Conservation (phyloP, 768 basidiomycete genomes). For the Sporobolomyces roseus region DNA sequence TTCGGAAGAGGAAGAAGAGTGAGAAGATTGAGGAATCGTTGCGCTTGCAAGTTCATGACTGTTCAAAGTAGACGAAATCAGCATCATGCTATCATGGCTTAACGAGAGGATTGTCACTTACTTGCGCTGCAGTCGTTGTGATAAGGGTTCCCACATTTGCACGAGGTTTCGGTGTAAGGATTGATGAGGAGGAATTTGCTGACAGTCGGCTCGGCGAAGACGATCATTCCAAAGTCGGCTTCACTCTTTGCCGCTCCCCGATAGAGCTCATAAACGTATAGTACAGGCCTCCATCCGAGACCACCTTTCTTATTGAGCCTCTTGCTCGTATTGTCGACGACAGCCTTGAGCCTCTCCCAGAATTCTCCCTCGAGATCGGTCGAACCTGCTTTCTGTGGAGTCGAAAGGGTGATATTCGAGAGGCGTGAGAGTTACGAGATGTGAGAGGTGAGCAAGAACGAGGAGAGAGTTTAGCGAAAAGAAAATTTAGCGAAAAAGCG, state of each 20-base stretch:
- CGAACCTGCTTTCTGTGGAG: not conserved
- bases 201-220: not conserved
- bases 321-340: not conserved
- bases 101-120: no score
- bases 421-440: no score
- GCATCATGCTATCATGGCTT: no score
- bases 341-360: not conserved
- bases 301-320: not conserved
- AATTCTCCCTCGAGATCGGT: not conserved
- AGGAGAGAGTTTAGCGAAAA: no score
- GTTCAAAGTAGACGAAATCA: not conserved
- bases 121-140: not conserved
- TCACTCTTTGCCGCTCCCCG: not conserved
- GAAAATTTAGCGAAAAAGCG: no score
- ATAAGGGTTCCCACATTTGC: slow-evolving; percentile 1
- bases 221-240: not conserved
- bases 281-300: not conserved
- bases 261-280: not conserved
- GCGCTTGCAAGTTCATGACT: not conserved
- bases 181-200: not conserved
- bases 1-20: not conserved
- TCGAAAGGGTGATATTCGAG: no score
- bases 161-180: not conserved
- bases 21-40: not conserved
- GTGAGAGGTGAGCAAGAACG: no score